Base-by-base conservation (phyloP, 192 early-diverging fungal genomes). In the Endogone sp. region DNA sequence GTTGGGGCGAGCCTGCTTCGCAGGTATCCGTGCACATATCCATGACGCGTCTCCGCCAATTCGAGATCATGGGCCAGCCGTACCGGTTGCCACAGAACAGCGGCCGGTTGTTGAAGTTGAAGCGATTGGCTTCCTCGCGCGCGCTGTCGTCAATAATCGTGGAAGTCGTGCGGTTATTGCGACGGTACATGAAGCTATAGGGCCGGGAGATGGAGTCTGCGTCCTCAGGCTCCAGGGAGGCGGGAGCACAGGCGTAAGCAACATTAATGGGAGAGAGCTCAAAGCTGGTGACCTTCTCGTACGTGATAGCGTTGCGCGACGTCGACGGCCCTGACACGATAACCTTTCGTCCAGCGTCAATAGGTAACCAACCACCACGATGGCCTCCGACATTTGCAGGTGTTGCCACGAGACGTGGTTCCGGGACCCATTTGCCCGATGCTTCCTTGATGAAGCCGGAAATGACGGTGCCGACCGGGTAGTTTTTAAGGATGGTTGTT, bases 21-120 rank as follows among this genome's bases (percentile, higher is more conserved):
- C 59, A 60, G 9, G 59, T 23, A 60, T 60, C 27, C 8, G 22
- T 60, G 22, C 59, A 60, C 59, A 60, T 60, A 10, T 60, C 59
- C 59, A 21, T 60, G 6, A 10, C 22, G 27, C 59, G 59, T 6
- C 27, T 6, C 21, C 59, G 22, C 59, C 59, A 60, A 10, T 23
- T 22, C 0, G 10, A 60, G 22, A 60, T 21, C 59, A 22, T 22
- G 22, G 24, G 24, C 24, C 22, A 28, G 1, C 59, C 59, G 59
- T 60, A 60, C 27, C 59, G 59, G 22, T 60, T 23, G 6, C 10
- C 27, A 22, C 59, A 60, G 1, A 11, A 60, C 10, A 60, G 24
- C 8, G 59, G 9, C 37, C 37, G 37, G 16, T 49, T 49, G 37
- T 49, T 16, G 37, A 49, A 49, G 6, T 6, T 6, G 37, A 16